Evolutionary conservation across 2,329 filamentous ascomycete genomes (phyloP).

Genomic region (Ophiostoma perfectum): DNA sequence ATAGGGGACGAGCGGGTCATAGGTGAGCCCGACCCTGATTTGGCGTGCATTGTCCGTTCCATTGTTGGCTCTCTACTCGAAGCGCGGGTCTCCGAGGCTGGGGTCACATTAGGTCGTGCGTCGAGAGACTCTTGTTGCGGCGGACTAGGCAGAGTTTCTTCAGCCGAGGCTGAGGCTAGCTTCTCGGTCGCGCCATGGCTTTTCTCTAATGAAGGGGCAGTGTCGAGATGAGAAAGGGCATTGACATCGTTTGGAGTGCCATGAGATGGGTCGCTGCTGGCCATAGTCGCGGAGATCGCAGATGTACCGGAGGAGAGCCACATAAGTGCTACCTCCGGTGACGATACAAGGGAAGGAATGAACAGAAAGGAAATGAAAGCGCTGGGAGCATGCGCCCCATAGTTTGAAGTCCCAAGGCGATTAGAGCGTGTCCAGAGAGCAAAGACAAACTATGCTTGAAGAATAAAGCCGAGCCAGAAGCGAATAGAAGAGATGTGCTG

Average conservation of each 20-base stretch:
- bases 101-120: not conserved
- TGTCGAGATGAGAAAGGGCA: not conserved
- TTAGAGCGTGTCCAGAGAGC: not conserved
- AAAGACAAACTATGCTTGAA: too few relatives aligned
- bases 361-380: constrained; percentile 1
- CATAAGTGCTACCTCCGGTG: constrained; percentile 4
- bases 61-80: not conserved
- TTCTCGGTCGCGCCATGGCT: not conserved
- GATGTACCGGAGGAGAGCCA: not conserved
- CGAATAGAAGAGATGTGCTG: too few relatives aligned
- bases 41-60: not conserved
- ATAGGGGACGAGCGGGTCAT: not conserved
- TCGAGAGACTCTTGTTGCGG: not conserved
- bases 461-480: too few relatives aligned
- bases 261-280: not conserved
- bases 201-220: not conserved
- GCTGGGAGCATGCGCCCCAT: not conserved
- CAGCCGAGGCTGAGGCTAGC: not conserved
- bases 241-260: not conserved
- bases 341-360: not conserved
- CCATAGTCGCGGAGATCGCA: not conserved
- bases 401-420: not conserved
- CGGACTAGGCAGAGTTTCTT: constrained; percentile 5
- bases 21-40: not conserved
- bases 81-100: not conserved